These are phyloP conservation scores for Lachancea quebecensis DNA, from an alignment of 805 yeast genomes.

Conservation along the genomic window DNA sequence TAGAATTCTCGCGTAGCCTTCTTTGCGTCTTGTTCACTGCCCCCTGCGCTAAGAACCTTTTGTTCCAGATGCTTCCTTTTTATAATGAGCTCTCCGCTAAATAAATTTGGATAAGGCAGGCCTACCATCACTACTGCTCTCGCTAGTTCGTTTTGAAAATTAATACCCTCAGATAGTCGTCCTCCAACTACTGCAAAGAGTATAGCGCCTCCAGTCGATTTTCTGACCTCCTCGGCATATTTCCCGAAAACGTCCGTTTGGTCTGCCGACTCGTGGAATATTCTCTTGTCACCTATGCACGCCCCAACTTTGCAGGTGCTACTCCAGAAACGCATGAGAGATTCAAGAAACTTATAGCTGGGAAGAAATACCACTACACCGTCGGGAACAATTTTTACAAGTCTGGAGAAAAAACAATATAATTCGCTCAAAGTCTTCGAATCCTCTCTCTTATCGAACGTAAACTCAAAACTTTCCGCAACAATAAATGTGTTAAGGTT, in stretches of 20 bases:
- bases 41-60: conserved; percentile 42
- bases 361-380: conserved; percentile 84
- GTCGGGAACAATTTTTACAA: conserved; percentile 42
- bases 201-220: conserved; percentile 47
- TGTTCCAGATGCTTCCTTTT: conserved; percentile 58
- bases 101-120: conserved; percentile 79
- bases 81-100: conserved; percentile 74
- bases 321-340: conserved; percentile 51
- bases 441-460: conserved; percentile 56
- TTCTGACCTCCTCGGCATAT: conserved; percentile 40
- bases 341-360: conserved; percentile 64
- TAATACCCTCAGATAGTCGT: conserved; percentile 86
- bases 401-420: conserved; percentile 30
- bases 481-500: conserved; percentile 60
- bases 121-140: conserved; percentile 84
- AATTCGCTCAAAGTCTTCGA: conserved; percentile 39
- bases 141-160: conserved; percentile 82
- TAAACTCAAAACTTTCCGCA: conserved; percentile 48
- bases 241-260: conserved; percentile 43
- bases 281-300: conserved; percentile 36
- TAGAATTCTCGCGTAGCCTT: conserved; percentile 50
- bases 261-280: conserved; percentile 51
- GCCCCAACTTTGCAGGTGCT: conserved; percentile 25
- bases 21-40: conserved; percentile 39
- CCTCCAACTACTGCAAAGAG: conserved; percentile 89